phyloP scores from a whole-genome alignment of 2,329 filamentous ascomycete species.

The Epichloe brachyelytri region DNA sequence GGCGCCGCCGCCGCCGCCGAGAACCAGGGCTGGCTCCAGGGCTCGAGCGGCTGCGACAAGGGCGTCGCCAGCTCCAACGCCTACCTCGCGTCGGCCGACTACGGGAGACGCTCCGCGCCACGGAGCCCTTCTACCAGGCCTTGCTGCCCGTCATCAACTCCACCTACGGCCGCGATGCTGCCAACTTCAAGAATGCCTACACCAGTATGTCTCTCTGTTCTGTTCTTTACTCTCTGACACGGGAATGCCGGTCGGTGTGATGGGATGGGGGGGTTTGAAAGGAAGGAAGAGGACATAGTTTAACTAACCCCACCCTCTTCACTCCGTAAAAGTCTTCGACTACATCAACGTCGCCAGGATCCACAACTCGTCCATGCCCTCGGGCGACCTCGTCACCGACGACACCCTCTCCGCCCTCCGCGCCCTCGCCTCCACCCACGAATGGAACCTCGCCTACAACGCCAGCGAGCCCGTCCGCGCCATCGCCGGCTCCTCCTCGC shows the following conservation, averaged over 20 bases:
- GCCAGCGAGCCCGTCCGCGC: slow-evolving; percentile 51
- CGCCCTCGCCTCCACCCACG: slow-evolving; percentile 64
- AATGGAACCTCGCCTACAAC: slow-evolving; percentile 78
- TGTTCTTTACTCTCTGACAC: too few species aligned
- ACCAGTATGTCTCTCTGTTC: slow-evolving; percentile 31
- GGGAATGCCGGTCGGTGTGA: too few species aligned
- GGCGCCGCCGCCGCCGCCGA: slow-evolving; percentile 39
- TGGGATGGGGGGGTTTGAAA: too few species aligned
- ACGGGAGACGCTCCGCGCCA: slow-evolving; percentile 31
- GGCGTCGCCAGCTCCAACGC: slow-evolving; percentile 41
- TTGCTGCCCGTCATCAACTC: slow-evolving; percentile 42
- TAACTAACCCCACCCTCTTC: too few species aligned
- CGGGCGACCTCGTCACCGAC: slow-evolving; percentile 44
- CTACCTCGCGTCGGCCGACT: slow-evolving; percentile 37
- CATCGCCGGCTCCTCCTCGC: slow-evolving; percentile 46
- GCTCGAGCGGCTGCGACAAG: slow-evolving; percentile 41
- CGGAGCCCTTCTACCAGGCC: slow-evolving; percentile 45
- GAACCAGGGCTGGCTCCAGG: slow-evolving; percentile 46
- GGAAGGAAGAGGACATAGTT: too few species aligned
- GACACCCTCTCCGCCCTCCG: slow-evolving; percentile 49
- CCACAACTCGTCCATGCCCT: slow-evolving; percentile 48
- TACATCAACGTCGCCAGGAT: slow-evolving; percentile 46
- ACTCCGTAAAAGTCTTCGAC: slow-evolving; percentile 45
- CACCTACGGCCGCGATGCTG: slow-evolving; percentile 31
- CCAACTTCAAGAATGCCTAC: slow-evolving; percentile 48